Evolutionary conservation across 2,329 filamentous ascomycete genomes (phyloP), one percentile per base, ranked within the genome.

Genomic region (Blastomyces parvus): DNA sequence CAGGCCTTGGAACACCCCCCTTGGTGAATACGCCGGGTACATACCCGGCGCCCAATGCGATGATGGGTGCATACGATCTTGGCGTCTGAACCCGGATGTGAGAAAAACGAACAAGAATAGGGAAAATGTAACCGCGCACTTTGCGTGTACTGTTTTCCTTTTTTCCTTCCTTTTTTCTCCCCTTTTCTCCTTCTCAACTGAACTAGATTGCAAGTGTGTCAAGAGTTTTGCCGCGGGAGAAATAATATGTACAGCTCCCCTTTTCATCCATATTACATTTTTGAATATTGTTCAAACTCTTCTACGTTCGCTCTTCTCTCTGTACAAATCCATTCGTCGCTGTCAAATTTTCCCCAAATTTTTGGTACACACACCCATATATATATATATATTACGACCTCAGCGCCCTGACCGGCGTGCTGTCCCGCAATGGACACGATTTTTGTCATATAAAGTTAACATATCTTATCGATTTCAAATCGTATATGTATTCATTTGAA

Each of bases 41-140:
- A 38, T 61, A 61, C n/a, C 17, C 46, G 7, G 8, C 46, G 19
- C 13, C 46, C 17, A 55, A 53, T 38, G n/a, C 19, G 14, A 61
- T 61, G 59, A 52, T 61, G 44, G 59, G 59, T n/a, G 36, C 59
- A 9, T 61, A 53, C 53, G 33, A 53, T 19, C 44, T 61, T 25
- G 42, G 42, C 4, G 27, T 48, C 25, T 59, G 42, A 59, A 14
- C 17, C 42, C 3, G 3, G 36, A 22, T 6, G 30, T 33, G 30
- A 33, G 38, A 42, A 42, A 42, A 3, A 42, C 1, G 4, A 42
- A 17, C 14, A 42, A 57, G 22, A 27, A 52, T 9, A 2, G 0
- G 48, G 48, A 27, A 52, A 48, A 22, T n/a, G n/a, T 48, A 22
- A 48, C n/a, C 11, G 36, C 36, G 36, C n/a, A 22, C 36, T 36